These are phyloP conservation scores for Candolleomyces aberdarensis DNA, from an alignment of 768 basidiomycete species.

Conservation along the genomic window DNA sequence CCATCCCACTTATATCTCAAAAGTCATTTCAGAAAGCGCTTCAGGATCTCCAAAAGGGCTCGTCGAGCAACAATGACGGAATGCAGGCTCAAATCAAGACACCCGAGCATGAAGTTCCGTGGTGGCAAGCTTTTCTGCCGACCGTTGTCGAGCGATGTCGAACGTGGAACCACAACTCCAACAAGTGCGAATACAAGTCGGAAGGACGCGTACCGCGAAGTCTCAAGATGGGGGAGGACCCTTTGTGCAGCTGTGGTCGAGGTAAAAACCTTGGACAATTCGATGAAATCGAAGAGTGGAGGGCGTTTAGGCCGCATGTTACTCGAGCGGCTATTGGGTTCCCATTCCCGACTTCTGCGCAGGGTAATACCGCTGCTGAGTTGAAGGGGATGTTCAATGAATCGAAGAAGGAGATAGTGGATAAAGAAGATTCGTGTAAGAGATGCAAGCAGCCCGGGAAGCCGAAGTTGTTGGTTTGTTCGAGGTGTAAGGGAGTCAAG, in stretches of 20 bases:
- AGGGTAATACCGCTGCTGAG: constrained; percentile 27
- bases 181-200: constrained; percentile 42
- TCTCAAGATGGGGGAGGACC: constrained; percentile 30
- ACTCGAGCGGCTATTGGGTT: constrained; percentile 51
- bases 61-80: too few relatives aligned
- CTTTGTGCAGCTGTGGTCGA: constrained; percentile 51
- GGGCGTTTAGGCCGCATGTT: constrained; percentile 35
- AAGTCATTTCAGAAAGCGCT: constrained; percentile 6
- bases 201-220: constrained; percentile 33
- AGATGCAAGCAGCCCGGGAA: constrained; percentile 16
- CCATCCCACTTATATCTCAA: constrained; percentile 17
- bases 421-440: constrained; percentile 4
- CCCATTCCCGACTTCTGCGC: constrained; percentile 47
- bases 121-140: constrained; percentile 52
- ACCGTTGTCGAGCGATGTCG: constrained; percentile 50
- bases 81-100: constrained; percentile 11
- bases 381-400: background rate
- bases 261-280: constrained; percentile 45
- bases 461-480: constrained; percentile 28
- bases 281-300: constrained; percentile 29
- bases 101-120: constrained; percentile 29
- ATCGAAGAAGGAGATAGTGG: background rate
- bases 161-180: constrained; percentile 41
- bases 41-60: too few relatives aligned
- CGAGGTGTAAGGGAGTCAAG: constrained; percentile 32